These are phyloP conservation scores for Aspergillus tanneri DNA, from an alignment of 2,329 filamentous ascomycete genomes.

Conservation along the genomic window DNA sequence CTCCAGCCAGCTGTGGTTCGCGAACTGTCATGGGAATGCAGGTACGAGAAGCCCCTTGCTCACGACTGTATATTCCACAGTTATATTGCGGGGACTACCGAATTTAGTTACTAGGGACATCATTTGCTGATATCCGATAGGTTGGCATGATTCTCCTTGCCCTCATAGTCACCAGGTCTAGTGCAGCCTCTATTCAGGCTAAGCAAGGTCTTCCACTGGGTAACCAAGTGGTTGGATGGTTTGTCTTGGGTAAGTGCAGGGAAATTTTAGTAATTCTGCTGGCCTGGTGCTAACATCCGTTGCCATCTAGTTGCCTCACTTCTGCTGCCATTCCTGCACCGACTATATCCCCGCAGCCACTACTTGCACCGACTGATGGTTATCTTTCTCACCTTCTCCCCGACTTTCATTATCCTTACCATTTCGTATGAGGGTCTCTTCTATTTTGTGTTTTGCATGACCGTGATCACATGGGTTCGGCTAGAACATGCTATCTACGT, in stretches of 20 bases:
- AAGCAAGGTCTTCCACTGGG: constrained; percentile 81
- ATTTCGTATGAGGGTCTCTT: constrained; percentile 98
- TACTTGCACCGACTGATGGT: constrained; percentile 87
- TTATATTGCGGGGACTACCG: background rate
- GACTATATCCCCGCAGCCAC: constrained; percentile 74
- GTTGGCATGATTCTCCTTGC: constrained; percentile 76
- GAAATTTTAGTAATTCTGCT: background rate
- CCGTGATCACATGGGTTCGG: constrained; percentile 84
- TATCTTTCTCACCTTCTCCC: constrained; percentile 89
- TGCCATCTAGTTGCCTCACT: constrained; percentile 64
- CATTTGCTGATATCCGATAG: constrained; percentile 35
- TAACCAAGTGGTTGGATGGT: constrained; percentile 84
- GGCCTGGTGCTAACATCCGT: background rate
- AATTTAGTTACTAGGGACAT: background rate
- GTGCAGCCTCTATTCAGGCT: constrained; percentile 78
- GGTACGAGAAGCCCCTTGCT: constrained; percentile 26
- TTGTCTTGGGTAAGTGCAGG: constrained; percentile 63
- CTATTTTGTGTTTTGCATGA: constrained; percentile 83
- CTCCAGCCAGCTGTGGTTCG: constrained; percentile 33
- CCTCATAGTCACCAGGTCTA: constrained; percentile 83
- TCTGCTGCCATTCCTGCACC: constrained; percentile 76
- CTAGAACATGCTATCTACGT: constrained; percentile 76
- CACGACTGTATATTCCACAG: background rate
- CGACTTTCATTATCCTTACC: constrained; percentile 90
- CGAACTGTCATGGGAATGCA: constrained; percentile 49